Conservation (phyloP, 768 basidiomycete genomes). For the Pleurotus eryngii region DNA sequence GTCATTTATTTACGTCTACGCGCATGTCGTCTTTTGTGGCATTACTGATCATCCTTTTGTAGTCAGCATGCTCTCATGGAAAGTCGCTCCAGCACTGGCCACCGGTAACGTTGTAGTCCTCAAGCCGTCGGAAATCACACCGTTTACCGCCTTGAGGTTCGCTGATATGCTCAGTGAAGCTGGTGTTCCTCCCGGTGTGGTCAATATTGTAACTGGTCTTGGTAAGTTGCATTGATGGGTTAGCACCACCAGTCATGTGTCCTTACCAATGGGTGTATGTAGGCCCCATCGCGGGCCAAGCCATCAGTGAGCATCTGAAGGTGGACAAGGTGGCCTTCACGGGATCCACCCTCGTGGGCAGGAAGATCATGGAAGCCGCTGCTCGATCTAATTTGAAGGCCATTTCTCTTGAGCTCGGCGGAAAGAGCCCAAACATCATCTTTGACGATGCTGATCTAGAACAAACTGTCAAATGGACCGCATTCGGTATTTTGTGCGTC, state of each 20-base stretch:
- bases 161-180: slow-evolving; percentile 48
- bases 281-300: slow-evolving; percentile 51
- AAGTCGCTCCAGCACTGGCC: slow-evolving; percentile 27
- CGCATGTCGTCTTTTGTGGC: too few relatives aligned
- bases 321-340: slow-evolving; percentile 72
- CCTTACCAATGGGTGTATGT: neutral
- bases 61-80: slow-evolving; percentile 24
- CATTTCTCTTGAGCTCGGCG: slow-evolving; percentile 72
- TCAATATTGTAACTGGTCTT: slow-evolving; percentile 58
- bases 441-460: slow-evolving; percentile 63
- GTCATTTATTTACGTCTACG: neutral
- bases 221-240: slow-evolving; percentile 24
- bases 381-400: slow-evolving; percentile 65
- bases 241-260: neutral
- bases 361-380: slow-evolving; percentile 61
- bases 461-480: slow-evolving; percentile 53
- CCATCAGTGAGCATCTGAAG: slow-evolving; percentile 50
- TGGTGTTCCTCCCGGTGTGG: slow-evolving; percentile 60
- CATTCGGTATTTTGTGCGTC: slow-evolving; percentile 55
- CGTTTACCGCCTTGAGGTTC: slow-evolving; percentile 49
- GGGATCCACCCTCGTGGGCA: slow-evolving; percentile 63
- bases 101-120: slow-evolving; percentile 62
- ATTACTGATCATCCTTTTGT: neutral
- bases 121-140: slow-evolving; percentile 68
- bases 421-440: slow-evolving; percentile 61